Evolutionary conservation across 2,329 filamentous ascomycete genomes (phyloP), one percentile per base, ranked within the genome.

Genomic region (Teratosphaeria nubilosa): DNA sequence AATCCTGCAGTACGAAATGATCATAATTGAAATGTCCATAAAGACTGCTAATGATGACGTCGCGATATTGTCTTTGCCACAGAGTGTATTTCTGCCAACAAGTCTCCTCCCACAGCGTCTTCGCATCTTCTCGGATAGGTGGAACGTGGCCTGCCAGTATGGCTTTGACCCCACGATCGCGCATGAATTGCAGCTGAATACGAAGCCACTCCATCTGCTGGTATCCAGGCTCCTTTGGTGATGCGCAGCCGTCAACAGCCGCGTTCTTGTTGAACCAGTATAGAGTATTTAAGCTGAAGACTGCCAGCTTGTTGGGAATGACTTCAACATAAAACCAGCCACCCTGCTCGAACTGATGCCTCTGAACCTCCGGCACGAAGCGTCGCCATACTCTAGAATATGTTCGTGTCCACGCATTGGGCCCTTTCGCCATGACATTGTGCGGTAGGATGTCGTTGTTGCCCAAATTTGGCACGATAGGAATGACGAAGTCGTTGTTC

Each of bases 11-110:
- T 69, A 97, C 82, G 73, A 99, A 99, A 72, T 99, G 94, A 67
- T 99, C 94, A 63, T 96, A 88, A 69, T 99, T 99, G 94, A 99
- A 97, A 71, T 99, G 94, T 1, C 92, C 94, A 69, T 88, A 99
- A 5, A 95, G 69, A 27, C 84, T 85, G 13, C 83, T 85, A 22
- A 91, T 80, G 22, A 99, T 80, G 41, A 99, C 86, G 71, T 99
- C 94, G 34, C 94, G 87, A 73, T 91, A 99, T 72, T 95, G 90
- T 65, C 85, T 82, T 68, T 92, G 76, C 90, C 91, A 97, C 3
- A 97, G 76, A 0, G 90, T 88, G 73, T 96, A 99, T 71, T 95
- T 96, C 72, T 96, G 92, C 91, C 92, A 99, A 75, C 94, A 99
- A 0, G 88, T 91, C 77, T 97, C 92, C 64, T 96, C 91, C 94